A percentile compares a stretch with the other conserved stretches of the same genome.
phyloP scores from a whole-genome alignment of 306 rosid genomes.

The Gillenia trifoliata region DNA sequence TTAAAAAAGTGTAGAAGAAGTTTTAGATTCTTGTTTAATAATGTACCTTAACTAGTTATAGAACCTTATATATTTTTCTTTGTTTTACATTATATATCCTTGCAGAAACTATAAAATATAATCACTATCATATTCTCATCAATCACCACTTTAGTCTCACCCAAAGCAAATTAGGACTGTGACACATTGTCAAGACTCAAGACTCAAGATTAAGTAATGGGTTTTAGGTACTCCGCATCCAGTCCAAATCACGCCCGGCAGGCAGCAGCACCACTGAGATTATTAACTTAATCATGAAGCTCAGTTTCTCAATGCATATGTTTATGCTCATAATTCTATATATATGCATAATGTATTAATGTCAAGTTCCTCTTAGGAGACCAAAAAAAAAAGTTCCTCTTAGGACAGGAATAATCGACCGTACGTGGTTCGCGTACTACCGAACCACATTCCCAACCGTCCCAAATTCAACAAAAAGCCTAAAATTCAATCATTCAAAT shows the following conservation, averaged over 20 bases:
- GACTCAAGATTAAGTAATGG: background rate
- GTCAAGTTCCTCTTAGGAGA: background rate
- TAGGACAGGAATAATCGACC: background rate
- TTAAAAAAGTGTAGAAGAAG: no score
- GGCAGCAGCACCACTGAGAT: background rate
- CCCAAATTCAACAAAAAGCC: no score
- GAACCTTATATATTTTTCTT: no score
- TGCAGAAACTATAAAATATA: background rate
- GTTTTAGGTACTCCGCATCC: background rate
- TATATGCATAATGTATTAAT: background rate
- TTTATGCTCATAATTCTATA: background rate
- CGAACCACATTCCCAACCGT: no score
- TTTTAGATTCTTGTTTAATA: no score
- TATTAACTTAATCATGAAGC: background rate
- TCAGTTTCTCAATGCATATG: background rate
- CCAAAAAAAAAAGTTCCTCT: background rate
- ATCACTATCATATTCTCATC: background rate
- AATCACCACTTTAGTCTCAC: background rate
- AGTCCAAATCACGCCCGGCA: background rate
- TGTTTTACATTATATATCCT: background rate
- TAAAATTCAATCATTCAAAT: no score
- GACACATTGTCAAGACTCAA: background rate
- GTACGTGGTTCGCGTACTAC: no score
- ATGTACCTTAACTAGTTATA: no score
- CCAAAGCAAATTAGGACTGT: background rate